Conservation (phyloP, 148 eudicot genomes). For the Camellia sinensis region DNA sequence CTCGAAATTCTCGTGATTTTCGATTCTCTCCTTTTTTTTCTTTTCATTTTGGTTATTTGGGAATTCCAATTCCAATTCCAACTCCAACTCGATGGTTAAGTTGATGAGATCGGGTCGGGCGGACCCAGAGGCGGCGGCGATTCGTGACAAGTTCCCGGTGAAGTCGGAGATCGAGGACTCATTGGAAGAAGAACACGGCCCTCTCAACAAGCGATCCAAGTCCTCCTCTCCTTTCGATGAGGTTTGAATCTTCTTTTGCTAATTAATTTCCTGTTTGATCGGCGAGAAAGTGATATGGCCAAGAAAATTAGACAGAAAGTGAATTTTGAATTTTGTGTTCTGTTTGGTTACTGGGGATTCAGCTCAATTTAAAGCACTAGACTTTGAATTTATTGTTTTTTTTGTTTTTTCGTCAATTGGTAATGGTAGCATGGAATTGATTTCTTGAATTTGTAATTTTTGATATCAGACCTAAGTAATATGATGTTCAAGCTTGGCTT, state of each 20-base stretch:
- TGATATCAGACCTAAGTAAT: neutral
- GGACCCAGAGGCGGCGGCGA: conserved; percentile 3
- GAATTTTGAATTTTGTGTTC: neutral
- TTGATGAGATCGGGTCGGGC: conserved; percentile 27
- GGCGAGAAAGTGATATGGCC: neutral
- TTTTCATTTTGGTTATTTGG: neutral
- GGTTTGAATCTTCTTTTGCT: conserved; percentile 19
- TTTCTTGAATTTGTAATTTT: neutral
- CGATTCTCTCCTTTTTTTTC: neutral
- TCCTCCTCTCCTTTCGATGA: conserved; percentile 25
- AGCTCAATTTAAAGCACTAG: neutral
- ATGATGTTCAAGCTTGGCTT: too few relatives aligned
- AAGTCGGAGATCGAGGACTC: conserved; percentile 45
- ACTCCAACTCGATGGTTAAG: conserved; percentile 26
- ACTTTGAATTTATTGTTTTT: neutral
- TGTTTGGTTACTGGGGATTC: neutral
- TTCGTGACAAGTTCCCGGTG: conserved; percentile 23
- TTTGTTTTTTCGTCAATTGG: neutral
- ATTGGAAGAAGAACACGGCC: conserved; percentile 40
- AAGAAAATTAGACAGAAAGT: neutral
- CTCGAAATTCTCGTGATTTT: neutral
- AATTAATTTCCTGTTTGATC: neutral
- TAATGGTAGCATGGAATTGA: neutral
- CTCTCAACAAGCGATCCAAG: conserved; percentile 39
- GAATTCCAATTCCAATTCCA: neutral